Base-by-base conservation (phyloP, 1,284 basidiomycete species). In the Cutaneotrichosporon sp. region DNA sequence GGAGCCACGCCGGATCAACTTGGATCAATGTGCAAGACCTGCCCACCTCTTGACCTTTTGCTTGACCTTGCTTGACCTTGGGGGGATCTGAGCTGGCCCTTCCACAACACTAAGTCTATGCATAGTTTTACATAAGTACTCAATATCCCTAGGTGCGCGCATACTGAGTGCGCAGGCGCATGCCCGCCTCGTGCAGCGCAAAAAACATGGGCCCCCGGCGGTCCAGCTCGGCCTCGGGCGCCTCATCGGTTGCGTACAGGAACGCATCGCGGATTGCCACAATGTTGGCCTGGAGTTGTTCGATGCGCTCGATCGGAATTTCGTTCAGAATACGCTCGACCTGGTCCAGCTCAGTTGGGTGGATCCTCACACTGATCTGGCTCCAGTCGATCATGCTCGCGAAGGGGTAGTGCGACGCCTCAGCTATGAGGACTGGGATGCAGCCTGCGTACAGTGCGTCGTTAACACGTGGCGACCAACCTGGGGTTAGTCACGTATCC, bases 381-480 rank as follows among this genome's bases (percentile, higher is more conserved):
- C 77, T 75, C 75, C 81, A 83, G 69, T 82, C 81, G 59, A 83
- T 70, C 57, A 81, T 70, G 58, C 75, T 73, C 47, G 79, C 76
- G 64, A 80, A 83, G n/a, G 82, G 81, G 69, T 79, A 81, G 63
- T 81, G 76, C 14, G 78, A 74, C 11, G 77, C 78, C 66, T 83
- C 81, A 63, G 78, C 76, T 52, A 80, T 78, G 56, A 83, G 76
- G 55, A 82, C 80, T 13, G 82, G 82, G 51, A 83, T 83, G 70
- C 82, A 83, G 49, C 82, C 82, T 10, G 82, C 81, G 65, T 76
- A 83, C 58, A 83, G 80, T n/a, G 80, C 81, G 65, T 83, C 82
- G 69, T 76, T 80, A 5, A 78, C 74, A n/a, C 81, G 76, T 9
- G 81, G 80, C 5, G 81, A 80, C 81, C 82, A 80, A 60, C 80